A percentile compares a stretch with the other conserved stretches of the same genome.
phyloP scores from a whole-genome alignment of 805 yeast genomes.

The Starmerella floris region DNA sequence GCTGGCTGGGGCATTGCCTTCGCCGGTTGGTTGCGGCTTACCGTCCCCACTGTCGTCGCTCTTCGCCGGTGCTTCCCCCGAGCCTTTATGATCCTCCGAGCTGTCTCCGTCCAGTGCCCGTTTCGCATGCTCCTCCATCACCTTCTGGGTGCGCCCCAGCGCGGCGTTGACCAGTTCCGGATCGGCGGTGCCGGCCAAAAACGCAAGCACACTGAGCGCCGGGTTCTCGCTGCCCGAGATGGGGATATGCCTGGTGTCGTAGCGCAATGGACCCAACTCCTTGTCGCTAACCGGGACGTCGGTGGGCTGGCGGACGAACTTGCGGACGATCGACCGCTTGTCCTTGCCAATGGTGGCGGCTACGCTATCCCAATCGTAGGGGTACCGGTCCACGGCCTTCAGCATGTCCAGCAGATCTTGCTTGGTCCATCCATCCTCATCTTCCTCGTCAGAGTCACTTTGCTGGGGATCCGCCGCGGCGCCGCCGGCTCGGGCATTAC shows the following conservation, averaged over 20 bases:
- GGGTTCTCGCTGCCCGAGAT: constrained; percentile 83
- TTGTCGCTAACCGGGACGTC: constrained; percentile 54
- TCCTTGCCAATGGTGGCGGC: constrained; percentile 48
- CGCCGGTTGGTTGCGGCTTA: not conserved
- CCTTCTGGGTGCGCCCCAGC: constrained; percentile 29
- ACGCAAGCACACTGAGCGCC: constrained; percentile 80
- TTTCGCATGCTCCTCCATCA: constrained; percentile 1
- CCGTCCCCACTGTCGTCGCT: not conserved
- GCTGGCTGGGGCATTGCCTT: not conserved
- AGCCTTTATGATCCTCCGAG: not conserved
- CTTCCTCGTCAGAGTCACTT: not conserved
- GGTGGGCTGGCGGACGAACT: constrained; percentile 59
- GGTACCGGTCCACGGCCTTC: constrained; percentile 46
- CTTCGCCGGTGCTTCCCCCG: not conserved
- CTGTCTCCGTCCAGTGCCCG: not conserved
- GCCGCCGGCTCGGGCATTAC: not conserved
- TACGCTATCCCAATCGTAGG: constrained; percentile 69
- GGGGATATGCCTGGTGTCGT: constrained; percentile 65
- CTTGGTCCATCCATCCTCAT: constrained; percentile 44
- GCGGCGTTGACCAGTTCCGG: constrained; percentile 77
- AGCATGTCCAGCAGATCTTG: constrained; percentile 49
- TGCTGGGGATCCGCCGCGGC: not conserved
- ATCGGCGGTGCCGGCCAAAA: constrained; percentile 72
- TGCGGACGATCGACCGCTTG: constrained; percentile 64
- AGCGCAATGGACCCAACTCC: constrained; percentile 62